Evolutionary conservation across 495 filamentous ascomycete genomes (phyloP).

Genomic region (Penicillium samsonianum): DNA sequence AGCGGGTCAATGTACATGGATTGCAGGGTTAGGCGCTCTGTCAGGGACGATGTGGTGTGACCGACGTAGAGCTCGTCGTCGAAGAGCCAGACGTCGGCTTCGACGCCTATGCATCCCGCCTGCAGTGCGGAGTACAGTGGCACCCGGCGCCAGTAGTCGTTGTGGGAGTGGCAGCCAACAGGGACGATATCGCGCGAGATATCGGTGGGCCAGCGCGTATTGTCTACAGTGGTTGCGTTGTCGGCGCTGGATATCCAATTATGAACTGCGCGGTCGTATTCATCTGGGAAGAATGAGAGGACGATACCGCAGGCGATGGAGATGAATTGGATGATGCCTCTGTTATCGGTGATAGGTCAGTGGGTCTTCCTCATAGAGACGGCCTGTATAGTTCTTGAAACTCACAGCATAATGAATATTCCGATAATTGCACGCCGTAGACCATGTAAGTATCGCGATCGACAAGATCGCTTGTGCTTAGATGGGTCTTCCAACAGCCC

Average conservation of each 20-base stretch:
- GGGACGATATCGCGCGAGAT: slow-evolving; percentile 71
- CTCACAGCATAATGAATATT: slow-evolving; percentile 46
- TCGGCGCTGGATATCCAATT: slow-evolving; percentile 52
- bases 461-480: slow-evolving; percentile 10
- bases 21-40: slow-evolving; percentile 50
- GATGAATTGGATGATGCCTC: slow-evolving; percentile 50
- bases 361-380: background rate
- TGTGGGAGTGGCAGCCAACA: slow-evolving; percentile 73
- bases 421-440: slow-evolving; percentile 22
- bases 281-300: slow-evolving; percentile 57
- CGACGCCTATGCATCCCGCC: slow-evolving; percentile 66
- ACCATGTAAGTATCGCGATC: slow-evolving; percentile 22
- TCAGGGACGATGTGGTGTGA: slow-evolving; percentile 50
- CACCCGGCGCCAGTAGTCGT: slow-evolving; percentile 82
- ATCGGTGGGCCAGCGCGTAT: slow-evolving; percentile 71
- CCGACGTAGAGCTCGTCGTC: slow-evolving; percentile 66
- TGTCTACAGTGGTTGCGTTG: slow-evolving; percentile 41
- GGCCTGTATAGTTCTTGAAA: slow-evolving; percentile 2
- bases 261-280: slow-evolving; percentile 50
- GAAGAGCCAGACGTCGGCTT: slow-evolving; percentile 87
- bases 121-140: slow-evolving; percentile 69
- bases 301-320: slow-evolving; percentile 53
- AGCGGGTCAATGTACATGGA: slow-evolving; percentile 60
- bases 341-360: slow-evolving; percentile 17
- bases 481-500: slow-evolving; percentile 18